Percentiles rank a stretch among this genome's conserved stretches.
Evolutionary conservation across 2,329 filamentous ascomycete species (phyloP).

Genomic region (Xylariomycetidae sp.): DNA sequence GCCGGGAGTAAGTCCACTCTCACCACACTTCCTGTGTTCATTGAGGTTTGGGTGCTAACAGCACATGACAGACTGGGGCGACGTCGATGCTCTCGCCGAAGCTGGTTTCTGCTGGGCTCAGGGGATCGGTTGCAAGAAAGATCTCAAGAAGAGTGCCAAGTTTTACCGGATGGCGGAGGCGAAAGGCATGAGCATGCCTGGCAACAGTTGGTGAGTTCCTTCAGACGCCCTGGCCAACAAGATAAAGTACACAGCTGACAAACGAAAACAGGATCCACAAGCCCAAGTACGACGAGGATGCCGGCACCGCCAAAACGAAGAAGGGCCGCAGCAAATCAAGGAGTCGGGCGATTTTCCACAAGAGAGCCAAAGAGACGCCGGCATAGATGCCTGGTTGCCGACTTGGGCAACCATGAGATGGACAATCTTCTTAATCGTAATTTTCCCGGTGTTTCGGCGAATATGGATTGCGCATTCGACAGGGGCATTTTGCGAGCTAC

Average conservation of each 20-base stretch:
- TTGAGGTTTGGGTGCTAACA: conserved; percentile 18
- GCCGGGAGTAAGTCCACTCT: conserved; percentile 63
- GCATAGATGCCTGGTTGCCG: no score
- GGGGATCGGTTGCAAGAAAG: conserved; percentile 90
- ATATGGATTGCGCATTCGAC: no score
- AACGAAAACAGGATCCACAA: conserved; percentile 77
- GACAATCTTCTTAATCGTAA: no score
- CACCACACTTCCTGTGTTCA: conserved; percentile 10
- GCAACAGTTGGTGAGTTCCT: conserved; percentile 82
- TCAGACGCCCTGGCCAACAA: no score
- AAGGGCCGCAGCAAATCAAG: conserved; percentile 71
- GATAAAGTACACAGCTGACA: conserved; percentile 2
- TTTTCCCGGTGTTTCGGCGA: no score
- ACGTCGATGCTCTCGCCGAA: conserved; percentile 88
- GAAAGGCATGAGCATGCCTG: conserved; percentile 95
- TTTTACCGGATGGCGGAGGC: conserved; percentile 87
- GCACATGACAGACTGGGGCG: conserved; percentile 66
- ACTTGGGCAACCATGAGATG: no score
- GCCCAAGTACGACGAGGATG: conserved; percentile 76
- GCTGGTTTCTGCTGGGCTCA: conserved; percentile 95
- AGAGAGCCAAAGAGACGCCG: conserved; percentile 33
- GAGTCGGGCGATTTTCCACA: conserved; percentile 66
- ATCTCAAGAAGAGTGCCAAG: conserved; percentile 86
- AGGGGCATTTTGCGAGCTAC: no score
- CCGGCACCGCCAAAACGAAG: conserved; percentile 44